A percentile compares a stretch with the other conserved stretches of the same genome.
These are phyloP conservation scores for Microsporum canis DNA, from an alignment of 2,329 filamentous ascomycete genomes.

Conservation along the genomic window DNA sequence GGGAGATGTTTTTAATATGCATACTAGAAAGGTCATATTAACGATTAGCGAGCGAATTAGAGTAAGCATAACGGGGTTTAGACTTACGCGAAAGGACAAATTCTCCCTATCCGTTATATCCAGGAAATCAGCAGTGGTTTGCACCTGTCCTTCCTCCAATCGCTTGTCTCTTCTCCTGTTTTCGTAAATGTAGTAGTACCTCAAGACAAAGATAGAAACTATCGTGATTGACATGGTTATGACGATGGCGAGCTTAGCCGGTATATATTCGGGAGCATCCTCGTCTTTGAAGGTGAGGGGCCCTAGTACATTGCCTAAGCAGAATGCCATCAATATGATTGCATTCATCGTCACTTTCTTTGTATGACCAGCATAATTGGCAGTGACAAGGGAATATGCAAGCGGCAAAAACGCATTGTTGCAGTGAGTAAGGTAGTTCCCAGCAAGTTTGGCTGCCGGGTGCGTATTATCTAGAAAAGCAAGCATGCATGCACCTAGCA, in stretches of 20 bases:
- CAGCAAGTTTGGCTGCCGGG: conserved; percentile 51
- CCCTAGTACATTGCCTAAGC: conserved; percentile 55
- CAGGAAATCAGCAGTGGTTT: conserved; percentile 46
- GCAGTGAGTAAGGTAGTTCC: conserved; percentile 64
- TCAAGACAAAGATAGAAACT: conserved; percentile 43
- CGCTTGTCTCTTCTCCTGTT: conserved; percentile 49
- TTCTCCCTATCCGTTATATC: conserved; percentile 55
- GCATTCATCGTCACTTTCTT: conserved; percentile 60
- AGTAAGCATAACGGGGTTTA: conserved; percentile 48
- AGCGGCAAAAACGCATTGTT: conserved; percentile 67
- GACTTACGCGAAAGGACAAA: conserved; percentile 20
- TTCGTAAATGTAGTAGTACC: conserved; percentile 47
- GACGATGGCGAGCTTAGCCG: conserved; percentile 57
- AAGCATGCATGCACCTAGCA: conserved; percentile 54
- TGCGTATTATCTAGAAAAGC: conserved; percentile 52
- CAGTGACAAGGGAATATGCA: conserved; percentile 54
- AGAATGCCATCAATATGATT: conserved; percentile 60
- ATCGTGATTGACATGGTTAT: conserved; percentile 56
- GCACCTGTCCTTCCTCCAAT: conserved; percentile 31
- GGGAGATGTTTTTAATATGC: neutral
- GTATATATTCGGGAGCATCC: conserved; percentile 56
- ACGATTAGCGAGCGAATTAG: conserved; percentile 7
- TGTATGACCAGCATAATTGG: conserved; percentile 61
- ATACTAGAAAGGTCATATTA: neutral
- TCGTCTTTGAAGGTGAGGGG: conserved; percentile 53